phyloP scores from a whole-genome alignment of 176 grass and related monocot species.

The Ensete glaucum region DNA sequence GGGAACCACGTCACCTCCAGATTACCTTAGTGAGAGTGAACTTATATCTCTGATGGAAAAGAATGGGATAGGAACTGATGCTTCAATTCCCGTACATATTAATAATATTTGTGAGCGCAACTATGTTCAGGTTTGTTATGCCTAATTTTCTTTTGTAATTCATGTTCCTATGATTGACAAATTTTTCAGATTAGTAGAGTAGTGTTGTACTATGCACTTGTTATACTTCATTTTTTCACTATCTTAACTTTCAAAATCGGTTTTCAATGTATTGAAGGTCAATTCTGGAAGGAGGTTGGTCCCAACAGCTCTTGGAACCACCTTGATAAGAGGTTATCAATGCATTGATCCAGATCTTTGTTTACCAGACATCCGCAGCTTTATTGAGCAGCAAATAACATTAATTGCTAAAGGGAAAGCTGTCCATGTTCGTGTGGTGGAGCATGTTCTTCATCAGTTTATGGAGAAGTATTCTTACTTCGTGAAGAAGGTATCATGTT shows the following conservation, averaged over 20 bases:
- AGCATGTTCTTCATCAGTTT: conserved; percentile 81
- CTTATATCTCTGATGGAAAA: conserved; percentile 98
- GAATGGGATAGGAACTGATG: conserved; percentile 87
- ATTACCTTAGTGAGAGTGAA: conserved; percentile 95
- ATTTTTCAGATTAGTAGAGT: neutral
- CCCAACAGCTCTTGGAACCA: conserved; percentile 78
- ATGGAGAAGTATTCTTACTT: conserved; percentile 82
- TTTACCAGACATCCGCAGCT: conserved; percentile 89
- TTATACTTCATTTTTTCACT: conserved; percentile 2
- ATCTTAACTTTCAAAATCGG: neutral
- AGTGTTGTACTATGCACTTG: neutral
- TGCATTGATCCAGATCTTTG: conserved; percentile 94
- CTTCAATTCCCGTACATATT: conserved; percentile 96
- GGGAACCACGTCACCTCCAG: conserved; percentile 80
- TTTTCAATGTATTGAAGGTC: conserved; percentile 39
- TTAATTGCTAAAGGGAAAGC: conserved; percentile 84
- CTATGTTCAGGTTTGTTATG: conserved; percentile 62
- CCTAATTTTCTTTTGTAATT: neutral
- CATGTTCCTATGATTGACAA: neutral
- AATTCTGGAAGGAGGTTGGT: conserved; percentile 86
- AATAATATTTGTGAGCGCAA: conserved; percentile 94
- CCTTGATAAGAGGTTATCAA: conserved; percentile 91
- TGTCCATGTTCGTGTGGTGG: conserved; percentile 58
- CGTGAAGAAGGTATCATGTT: conserved; percentile 63
- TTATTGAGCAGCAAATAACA: conserved; percentile 98